Conservation (phyloP, 352 stramenopile genomes). For the Phytophthora hybrid region DNA sequence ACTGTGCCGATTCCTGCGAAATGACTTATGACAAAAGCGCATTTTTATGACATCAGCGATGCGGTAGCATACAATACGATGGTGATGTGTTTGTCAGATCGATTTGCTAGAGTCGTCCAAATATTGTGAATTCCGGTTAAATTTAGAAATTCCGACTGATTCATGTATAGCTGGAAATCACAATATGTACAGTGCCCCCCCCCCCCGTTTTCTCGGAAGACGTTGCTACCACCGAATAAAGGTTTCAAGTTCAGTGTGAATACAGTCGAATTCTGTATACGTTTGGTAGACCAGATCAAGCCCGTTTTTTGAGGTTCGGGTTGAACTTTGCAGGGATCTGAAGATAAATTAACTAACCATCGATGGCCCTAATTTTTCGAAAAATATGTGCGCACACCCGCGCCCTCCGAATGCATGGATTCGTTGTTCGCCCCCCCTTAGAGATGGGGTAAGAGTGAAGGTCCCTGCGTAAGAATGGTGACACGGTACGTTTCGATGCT, state of each 20-base stretch:
- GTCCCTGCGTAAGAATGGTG: not conserved
- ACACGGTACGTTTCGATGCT: not conserved
- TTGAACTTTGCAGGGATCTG: not conserved
- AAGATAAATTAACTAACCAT: not conserved
- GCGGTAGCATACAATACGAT: no score
- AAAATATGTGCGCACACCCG: not conserved
- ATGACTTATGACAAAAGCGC: no score
- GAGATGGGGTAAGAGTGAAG: not conserved
- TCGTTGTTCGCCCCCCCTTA: not conserved
- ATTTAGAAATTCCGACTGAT: no score
- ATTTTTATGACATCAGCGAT: no score
- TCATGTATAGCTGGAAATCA: no score
- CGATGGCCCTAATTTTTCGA: not conserved
- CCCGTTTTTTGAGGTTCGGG: not conserved
- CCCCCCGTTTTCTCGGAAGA: no score
- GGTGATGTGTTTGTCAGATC: no score
- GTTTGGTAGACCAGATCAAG: not conserved
- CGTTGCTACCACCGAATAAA: no score
- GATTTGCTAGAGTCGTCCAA: no score
- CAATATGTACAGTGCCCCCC: no score
- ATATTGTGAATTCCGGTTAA: no score
- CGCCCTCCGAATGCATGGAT: not conserved
- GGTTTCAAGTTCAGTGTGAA: not conserved
- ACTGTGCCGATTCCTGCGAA: no score
- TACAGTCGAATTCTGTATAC: not conserved